Base-by-base conservation (phyloP, 1,284 basidiomycete genomes). In the Leccinum subrobustum region DNA sequence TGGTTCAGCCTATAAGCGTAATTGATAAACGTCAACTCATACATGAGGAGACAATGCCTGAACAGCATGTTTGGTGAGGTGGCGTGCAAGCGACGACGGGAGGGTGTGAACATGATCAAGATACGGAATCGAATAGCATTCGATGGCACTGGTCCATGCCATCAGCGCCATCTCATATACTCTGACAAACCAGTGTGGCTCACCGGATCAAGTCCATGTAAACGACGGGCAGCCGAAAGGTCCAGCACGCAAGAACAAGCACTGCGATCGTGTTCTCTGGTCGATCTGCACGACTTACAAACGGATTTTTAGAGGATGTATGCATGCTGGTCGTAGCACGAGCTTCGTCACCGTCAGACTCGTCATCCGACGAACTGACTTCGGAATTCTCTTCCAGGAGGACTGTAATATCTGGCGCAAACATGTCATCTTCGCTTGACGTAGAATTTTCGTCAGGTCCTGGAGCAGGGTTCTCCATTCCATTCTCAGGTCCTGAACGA, bases 51-150 rank as follows among this genome's bases (percentile, higher is more conserved):
- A 87, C 62, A 95, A 76, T 23, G 87, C 85, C 69, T 82, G 81
- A 35, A 81, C 76, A 47, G 81, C 83, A 61, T 89, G 82, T 72
- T 86, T 86, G 27, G 87, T 89, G 60, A 97, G 81, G 73, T 91
- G 90, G 37, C 74, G 71, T 3, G 80, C 79, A 81, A 96, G 84
- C 6, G 79, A 78, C 18, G 68, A 63, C 0, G 95, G 92, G 2
- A 97, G 76, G 35, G 84, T 71, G 16, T 84, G 82, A 29, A 87
- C 74, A 37, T 87, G 83, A 67, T 95, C 89, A 52, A 98, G 80
- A 76, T 94, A 97, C 0, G 95, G 94, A 42, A 98, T 78, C 33
- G 85, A 78, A 69, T 90, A 88, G 23, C 78, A 77, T 66, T 93
- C 88, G 52, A 95, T 85, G 58, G 88, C 75, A 56, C 91, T 93